Base-by-base conservation (phyloP, 129 eudicot species). In the Pseudognaphalium luteoalbum region DNA sequence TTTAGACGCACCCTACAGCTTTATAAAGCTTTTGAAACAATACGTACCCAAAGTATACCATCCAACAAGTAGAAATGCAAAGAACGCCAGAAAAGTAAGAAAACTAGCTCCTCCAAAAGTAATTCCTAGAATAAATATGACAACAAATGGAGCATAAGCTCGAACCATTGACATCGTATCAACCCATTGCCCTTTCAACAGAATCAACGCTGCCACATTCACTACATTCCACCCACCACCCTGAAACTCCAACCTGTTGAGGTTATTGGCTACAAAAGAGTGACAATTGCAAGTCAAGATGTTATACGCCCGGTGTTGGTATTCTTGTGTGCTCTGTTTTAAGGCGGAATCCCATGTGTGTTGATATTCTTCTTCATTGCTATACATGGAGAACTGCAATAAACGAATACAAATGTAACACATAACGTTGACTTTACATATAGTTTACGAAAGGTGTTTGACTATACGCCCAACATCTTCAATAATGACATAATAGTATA, bases 41-140 rank as follows among this genome's bases (percentile, higher is more conserved):
- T 90, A 93, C 33, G 93, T 88, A 76, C 98, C 98, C 69, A 93
- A 50, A 28, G 88, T 56, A 88, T 86, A 93, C 98, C 98, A 93
- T 59, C 98, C 98, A 11, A 90, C 86, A 69, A 93, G 87, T 81
- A 88, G 57, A 58, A 79, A 71, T 14, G 76, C 65, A 71, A 90
- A 85, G 74, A 85, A 73, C 20, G 78, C 91, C 97, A 86, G 81
- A 70, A 80, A 93, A 30, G 85, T 56, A 61, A 93, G 83, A 85
- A 88, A 93, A 25, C 76, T 85, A 52, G 51, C 74, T 80, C 96
- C 97, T 68, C 97, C 98, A 71, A 90, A 77, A 64, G 61, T 74
- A 20, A 93, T 68, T n/a, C 97, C 97, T 54, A 83, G 51, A 19
- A 78, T 76, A 67, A 81, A 84, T 62, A 91, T 88, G 16, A 93